These are phyloP conservation scores for Rhododendron ferrugineum DNA, from an alignment of 148 eudicot genomes.

Conservation along the genomic window DNA sequence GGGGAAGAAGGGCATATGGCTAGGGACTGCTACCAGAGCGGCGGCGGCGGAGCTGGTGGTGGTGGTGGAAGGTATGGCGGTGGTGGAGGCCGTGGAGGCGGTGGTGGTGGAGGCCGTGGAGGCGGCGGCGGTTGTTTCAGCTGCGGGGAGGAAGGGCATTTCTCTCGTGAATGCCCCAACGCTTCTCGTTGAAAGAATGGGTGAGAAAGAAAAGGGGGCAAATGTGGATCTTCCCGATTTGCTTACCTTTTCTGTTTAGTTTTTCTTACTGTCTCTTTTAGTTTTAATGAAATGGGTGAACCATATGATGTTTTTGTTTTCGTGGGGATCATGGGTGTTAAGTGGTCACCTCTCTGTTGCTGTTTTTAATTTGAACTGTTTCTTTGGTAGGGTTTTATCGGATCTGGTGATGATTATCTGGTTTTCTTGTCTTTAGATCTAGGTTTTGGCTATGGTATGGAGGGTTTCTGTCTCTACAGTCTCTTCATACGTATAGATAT, in stretches of 20 bases:
- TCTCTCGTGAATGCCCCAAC: constrained; percentile 42
- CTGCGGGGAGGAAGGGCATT: constrained; percentile 44
- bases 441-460: neutral
- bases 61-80: constrained; percentile 17
- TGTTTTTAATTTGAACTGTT: neutral
- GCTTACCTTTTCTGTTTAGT: neutral
- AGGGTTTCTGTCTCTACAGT: neutral
- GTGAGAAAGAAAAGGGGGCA: neutral
- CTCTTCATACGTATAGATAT: neutral
- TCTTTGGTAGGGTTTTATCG: neutral
- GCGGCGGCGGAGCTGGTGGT: constrained; percentile 21
- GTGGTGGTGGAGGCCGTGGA: constrained; percentile 6
- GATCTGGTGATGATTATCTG: neutral
- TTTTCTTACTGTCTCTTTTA: neutral
- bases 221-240: neutral
- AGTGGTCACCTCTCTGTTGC: constrained; percentile 3
- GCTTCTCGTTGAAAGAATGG: constrained; percentile 9
- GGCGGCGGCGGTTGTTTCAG: constrained; percentile 25
- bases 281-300: constrained; percentile 8
- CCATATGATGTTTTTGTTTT: constrained; percentile 2
- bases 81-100: constrained; percentile 11
- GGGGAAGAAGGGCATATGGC: constrained; percentile 33
- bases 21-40: constrained; percentile 14
- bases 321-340: neutral
- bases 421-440: neutral